Evolutionary conservation across 2,329 filamentous ascomycete genomes (phyloP), one percentile per base, ranked within the genome.

Genomic region (Scedosporium minutisporum): DNA sequence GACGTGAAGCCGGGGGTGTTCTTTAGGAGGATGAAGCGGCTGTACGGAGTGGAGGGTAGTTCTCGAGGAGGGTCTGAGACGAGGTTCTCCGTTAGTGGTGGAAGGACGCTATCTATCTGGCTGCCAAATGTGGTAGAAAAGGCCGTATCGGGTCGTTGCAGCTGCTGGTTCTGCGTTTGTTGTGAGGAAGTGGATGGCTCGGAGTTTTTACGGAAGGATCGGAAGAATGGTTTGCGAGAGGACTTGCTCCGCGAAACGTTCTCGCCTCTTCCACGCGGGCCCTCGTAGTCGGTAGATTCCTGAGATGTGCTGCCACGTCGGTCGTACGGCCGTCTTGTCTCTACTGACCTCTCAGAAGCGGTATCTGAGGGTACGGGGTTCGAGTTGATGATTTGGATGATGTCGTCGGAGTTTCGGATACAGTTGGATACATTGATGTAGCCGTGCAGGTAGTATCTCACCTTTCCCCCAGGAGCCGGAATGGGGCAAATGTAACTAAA

Each of bases 401-500:
- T 64, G 64, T 85, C 83, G 4, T 77, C 75, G 38, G 75, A 74
- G 59, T 74, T 78, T 62, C 79, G 77, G 41, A 85, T 75, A 0
- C 78, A 79, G 2, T 81, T 80, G 0, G 82, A 84, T 14, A 84
- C 79, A 65, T 87, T 81, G 60, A 86, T 77, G 65, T 86, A 81
- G 0, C 78, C 82, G 0, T 81, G 82, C 16, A 87, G 74, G 66
- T 80, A 83, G 69, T 80, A 84, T 0, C 73, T 74, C 1, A 81
- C 70, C 6, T 76, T 77, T 3, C 82, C 82, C 0, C 73, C 66
- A 0, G 71, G 69, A 63, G 84, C 78, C 25, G 77, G 73, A 0
- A 87, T 70, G 0, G 84, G 83, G 57, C 80, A 77, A 1, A 80
- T 70, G 59, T 81, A 84, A 0, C 86, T 71, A 7, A 86, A 68